A percentile compares a stretch with the other conserved stretches of the same genome.
Conservation (phyloP, 1,284 basidiomycete genomes). For the Ceratobasidium sp. region DNA sequence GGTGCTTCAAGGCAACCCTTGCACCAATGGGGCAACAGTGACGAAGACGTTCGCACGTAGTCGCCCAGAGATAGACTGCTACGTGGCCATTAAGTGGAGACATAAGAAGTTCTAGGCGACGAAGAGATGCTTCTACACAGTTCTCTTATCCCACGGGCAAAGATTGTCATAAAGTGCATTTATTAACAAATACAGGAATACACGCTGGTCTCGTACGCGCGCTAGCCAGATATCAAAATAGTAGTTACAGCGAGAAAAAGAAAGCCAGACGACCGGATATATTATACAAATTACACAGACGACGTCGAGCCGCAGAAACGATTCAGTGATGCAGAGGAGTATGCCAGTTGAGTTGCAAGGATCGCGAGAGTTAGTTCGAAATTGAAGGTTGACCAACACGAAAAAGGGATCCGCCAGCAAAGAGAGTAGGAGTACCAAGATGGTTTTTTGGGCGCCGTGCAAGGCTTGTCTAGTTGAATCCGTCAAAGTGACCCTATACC, state of each 20-base stretch:
- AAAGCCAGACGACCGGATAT: conserved; percentile 27
- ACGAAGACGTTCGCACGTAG: too few species aligned
- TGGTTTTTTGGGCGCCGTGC: conserved; percentile 4
- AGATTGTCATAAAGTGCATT: neutral
- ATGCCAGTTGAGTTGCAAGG: conserved; percentile 27
- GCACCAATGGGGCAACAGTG: too few species aligned
- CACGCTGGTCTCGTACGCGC: neutral
- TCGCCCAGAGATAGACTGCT: too few species aligned
- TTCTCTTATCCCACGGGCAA: neutral
- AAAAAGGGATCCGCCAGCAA: conserved; percentile 4
- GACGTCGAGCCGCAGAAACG: conserved; percentile 10
- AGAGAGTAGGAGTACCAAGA: neutral
- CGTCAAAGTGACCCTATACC: conserved; percentile 50
- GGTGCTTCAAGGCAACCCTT: too few species aligned
- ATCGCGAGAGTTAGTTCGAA: conserved; percentile 30
- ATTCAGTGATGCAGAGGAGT: conserved; percentile 31
- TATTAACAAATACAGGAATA: conserved; percentile 37
- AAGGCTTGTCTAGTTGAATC: conserved; percentile 35
- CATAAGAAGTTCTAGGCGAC: too few species aligned
- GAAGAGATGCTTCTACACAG: too few species aligned
- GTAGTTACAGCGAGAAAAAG: conserved; percentile 28
- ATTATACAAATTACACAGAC: conserved; percentile 39
- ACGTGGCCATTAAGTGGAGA: too few species aligned
- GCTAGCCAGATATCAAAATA: neutral
- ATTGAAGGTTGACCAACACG: conserved; percentile 7